Base-by-base conservation (phyloP, 768 basidiomycete genomes). In the Antrodiella citrinella region DNA sequence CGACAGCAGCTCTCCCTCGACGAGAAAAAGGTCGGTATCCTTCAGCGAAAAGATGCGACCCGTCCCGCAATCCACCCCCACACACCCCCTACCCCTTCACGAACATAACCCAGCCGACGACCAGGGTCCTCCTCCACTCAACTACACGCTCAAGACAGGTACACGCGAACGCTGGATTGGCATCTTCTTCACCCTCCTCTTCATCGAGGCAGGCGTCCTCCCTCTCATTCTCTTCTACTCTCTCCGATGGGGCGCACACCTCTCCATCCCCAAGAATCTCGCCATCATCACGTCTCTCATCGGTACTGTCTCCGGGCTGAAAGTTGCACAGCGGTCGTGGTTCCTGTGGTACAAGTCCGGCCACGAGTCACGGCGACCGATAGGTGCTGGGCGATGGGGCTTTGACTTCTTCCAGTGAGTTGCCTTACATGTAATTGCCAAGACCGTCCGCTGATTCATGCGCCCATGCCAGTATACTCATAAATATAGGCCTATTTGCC, bases 211-310 rank as follows among this genome's bases (percentile, higher is more conserved):
- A n/a, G 55, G 64, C 45, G 40, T 64, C 45, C 59, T 65, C 21
- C 64, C 62, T 2, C 58, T 65, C 48, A 62, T 65, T 24, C 57
- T 65, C 40, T 65, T 62, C 56, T 65, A 59, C 51, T 55, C 61
- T 1, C 57, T 65, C 4, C 50, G 51, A 18, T 64, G 62, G 62
- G 64, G 64, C 40, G 62, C 64, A 0, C 64, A 64, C 42, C 59
- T 65, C 40, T 54, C 47, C 45, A 58, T 50, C 13, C 62, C 62
- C 4, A 64, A 57, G 30, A 65, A 64, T 50, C 62, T 65, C 45
- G 64, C 64, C 24, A 65, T 65, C 56, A 62, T 65, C 47, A 65
- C 64, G 22, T 54, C 53, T n/a, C 52, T 62, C 42, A 60, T 64
- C 21, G 64, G 64, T 25, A 60, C 64, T 18, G 60, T 62, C 39